Percentiles rank a stretch among this genome's conserved stretches.
Conservation (phyloP, 2,329 filamentous ascomycete species). For the Mariannaea elegans region DNA sequence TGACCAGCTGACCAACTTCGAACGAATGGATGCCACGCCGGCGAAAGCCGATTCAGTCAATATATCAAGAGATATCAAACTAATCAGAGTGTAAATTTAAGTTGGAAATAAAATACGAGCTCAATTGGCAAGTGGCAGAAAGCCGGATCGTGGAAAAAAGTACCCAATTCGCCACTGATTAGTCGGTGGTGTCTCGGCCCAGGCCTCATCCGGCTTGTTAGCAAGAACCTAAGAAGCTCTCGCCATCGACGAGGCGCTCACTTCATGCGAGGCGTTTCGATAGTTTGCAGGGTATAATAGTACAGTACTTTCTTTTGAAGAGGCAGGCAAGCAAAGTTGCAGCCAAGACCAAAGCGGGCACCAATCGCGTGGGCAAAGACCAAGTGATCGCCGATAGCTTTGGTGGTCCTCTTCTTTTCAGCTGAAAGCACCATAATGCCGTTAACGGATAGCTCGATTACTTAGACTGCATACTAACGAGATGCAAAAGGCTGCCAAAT, state of each 20-base stretch:
- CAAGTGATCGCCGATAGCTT: constrained; percentile 7
- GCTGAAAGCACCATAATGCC: constrained; percentile 13
- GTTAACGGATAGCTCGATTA: neutral
- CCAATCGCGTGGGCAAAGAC: constrained; percentile 27
- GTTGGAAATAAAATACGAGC: too few relatives aligned
- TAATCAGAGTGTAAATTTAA: too few relatives aligned
- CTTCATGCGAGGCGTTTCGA: constrained; percentile 19
- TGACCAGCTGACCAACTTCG: constrained; percentile 8
- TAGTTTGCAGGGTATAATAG: constrained; percentile 15
- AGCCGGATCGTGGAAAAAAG: too few relatives aligned
- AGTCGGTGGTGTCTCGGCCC: neutral
- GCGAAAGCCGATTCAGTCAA: too few relatives aligned
- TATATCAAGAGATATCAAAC: too few relatives aligned
- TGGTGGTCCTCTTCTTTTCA: constrained; percentile 6
- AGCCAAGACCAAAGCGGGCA: constrained; percentile 30
- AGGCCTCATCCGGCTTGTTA: constrained; percentile 17
- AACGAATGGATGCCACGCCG: too few relatives aligned
- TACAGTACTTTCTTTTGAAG: constrained; percentile 9
- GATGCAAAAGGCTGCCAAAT: too few relatives aligned
- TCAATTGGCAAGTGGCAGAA: too few relatives aligned
- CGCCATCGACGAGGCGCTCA: neutral
- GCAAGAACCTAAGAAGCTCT: constrained; percentile 16
- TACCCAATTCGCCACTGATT: neutral
- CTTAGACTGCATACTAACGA: neutral
- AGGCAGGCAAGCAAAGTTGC: neutral